A percentile compares a stretch with the other conserved stretches of the same genome.
phyloP scores from a whole-genome alignment of 495 filamentous ascomycete species.

The Annulohypoxylon bovei region DNA sequence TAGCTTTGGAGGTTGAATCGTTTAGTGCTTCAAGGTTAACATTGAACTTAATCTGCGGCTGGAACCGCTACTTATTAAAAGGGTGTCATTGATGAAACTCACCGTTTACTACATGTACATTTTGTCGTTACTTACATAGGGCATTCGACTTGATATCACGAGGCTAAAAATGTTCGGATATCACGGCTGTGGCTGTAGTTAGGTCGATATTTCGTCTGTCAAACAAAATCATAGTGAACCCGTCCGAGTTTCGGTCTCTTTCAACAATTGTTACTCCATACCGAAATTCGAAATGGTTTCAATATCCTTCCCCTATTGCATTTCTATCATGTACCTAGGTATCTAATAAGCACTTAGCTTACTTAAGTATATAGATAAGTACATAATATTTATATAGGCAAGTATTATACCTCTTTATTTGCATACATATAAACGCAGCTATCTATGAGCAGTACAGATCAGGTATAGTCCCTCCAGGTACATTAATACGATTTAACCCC shows the following conservation, averaged over 20 bases:
- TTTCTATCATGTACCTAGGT: background rate
- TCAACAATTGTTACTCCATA: background rate
- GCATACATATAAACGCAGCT: background rate
- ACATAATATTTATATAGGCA: no score
- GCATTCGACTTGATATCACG: background rate
- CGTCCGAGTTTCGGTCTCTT: background rate
- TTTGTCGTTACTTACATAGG: background rate
- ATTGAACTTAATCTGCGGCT: background rate
- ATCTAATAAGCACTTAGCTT: background rate
- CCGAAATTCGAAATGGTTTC: background rate
- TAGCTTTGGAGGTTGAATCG: background rate
- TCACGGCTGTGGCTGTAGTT: background rate
- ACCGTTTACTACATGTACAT: background rate
- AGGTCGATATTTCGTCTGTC: background rate
- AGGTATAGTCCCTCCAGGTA: background rate
- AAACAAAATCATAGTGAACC: background rate
- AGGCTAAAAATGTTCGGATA: background rate
- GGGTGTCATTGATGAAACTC: background rate
- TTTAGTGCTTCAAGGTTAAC: background rate
- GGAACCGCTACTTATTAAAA: background rate
- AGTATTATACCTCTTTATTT: background rate
- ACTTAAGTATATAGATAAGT: no score
- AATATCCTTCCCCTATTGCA: background rate
- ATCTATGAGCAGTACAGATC: background rate
- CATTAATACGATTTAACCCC: constrained; percentile 17